These are phyloP conservation scores for Arthrobotrys sinensis DNA, from an alignment of 2,329 filamentous ascomycete species.

Conservation along the genomic window DNA sequence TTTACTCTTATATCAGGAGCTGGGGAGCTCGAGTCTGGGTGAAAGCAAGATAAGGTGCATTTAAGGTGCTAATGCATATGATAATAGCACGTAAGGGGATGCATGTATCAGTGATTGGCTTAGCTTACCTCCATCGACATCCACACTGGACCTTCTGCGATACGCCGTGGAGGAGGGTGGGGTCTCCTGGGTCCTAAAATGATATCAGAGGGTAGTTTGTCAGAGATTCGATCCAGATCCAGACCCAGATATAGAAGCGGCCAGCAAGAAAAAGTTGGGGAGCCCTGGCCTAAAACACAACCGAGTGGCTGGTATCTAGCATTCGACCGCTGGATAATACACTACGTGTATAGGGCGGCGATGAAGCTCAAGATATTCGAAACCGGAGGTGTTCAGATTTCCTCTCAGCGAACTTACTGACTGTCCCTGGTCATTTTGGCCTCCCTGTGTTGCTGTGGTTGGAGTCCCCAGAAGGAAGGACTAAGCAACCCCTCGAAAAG, in stretches of 20 bases:
- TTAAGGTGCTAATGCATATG: slow-evolving; percentile 56
- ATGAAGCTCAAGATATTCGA: slow-evolving; percentile 40
- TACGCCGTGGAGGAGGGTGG: slow-evolving; percentile 53
- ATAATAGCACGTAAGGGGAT: slow-evolving; percentile 44
- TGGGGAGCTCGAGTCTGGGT: slow-evolving; percentile 43
- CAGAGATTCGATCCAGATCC: slow-evolving; percentile 57
- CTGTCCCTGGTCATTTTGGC: slow-evolving; percentile 53
- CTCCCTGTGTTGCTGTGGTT: slow-evolving; percentile 46
- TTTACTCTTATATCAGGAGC: slow-evolving; percentile 51
- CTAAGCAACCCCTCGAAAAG: slow-evolving; percentile 48
- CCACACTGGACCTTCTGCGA: slow-evolving; percentile 58
- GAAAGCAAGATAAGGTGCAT: slow-evolving; percentile 55
- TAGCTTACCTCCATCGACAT: slow-evolving; percentile 61
- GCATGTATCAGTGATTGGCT: slow-evolving; percentile 54
- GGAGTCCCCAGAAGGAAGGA: slow-evolving; percentile 54
- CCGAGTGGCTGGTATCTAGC: slow-evolving; percentile 12
- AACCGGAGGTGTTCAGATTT: slow-evolving; percentile 41
- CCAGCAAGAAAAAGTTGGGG: slow-evolving; percentile 9
- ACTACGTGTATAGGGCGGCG: neutral
- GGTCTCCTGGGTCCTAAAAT: slow-evolving; percentile 51
- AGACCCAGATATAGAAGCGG: slow-evolving; percentile 36
- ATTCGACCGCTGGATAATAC: slow-evolving; percentile 6
- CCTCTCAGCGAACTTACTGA: slow-evolving; percentile 51
- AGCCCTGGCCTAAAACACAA: slow-evolving; percentile 17
- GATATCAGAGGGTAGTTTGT: slow-evolving; percentile 59